These are phyloP conservation scores for Malassezia equina DNA, from an alignment of 1,284 basidiomycete genomes.

Conservation along the genomic window DNA sequence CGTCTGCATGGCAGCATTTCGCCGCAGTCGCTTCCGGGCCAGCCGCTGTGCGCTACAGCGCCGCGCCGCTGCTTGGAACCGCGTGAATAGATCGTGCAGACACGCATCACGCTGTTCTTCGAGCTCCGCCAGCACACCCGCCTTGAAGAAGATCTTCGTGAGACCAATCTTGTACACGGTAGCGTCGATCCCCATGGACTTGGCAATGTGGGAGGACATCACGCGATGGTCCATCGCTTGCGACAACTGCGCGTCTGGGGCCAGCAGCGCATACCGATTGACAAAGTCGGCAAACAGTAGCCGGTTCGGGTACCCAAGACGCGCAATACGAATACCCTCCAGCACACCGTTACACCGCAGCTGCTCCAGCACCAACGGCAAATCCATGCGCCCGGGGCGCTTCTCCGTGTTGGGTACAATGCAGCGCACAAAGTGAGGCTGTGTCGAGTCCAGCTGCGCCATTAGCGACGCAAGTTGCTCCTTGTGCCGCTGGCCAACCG, in stretches of 20 bases:
- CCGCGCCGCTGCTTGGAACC: slow-evolving; percentile 72
- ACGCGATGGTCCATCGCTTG: slow-evolving; percentile 97
- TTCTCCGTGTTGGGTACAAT: slow-evolving; percentile 92
- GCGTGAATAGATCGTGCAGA: slow-evolving; percentile 78
- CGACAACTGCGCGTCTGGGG: slow-evolving; percentile 77
- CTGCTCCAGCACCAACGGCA: slow-evolving; percentile 90
- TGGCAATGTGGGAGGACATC: slow-evolving; percentile 85
- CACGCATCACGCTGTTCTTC: slow-evolving; percentile 83
- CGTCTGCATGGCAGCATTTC: slow-evolving; percentile 77
- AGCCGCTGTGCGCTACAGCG: slow-evolving; percentile 78
- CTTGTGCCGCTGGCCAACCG: slow-evolving; percentile 88
- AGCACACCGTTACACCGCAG: slow-evolving; percentile 96
- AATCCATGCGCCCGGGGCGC: slow-evolving; percentile 81
- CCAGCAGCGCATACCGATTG: slow-evolving; percentile 89
- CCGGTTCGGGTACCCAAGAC: slow-evolving; percentile 92
- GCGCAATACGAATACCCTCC: slow-evolving; percentile 95
- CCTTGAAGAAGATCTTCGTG: slow-evolving; percentile 99
- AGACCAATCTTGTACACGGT: slow-evolving; percentile 80
- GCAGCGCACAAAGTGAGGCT: slow-evolving; percentile 96
- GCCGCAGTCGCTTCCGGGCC: slow-evolving; percentile 89
- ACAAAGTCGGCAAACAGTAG: slow-evolving; percentile 95
- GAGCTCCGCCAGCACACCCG: slow-evolving; percentile 91
- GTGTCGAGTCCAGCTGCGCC: slow-evolving; percentile 80
- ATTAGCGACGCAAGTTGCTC: slow-evolving; percentile 89
- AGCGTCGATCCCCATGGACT: slow-evolving; percentile 75